These are phyloP conservation scores for Rauvolfia tetraphylla DNA, from an alignment of 257 asterid genomes.

Conservation along the genomic window DNA sequence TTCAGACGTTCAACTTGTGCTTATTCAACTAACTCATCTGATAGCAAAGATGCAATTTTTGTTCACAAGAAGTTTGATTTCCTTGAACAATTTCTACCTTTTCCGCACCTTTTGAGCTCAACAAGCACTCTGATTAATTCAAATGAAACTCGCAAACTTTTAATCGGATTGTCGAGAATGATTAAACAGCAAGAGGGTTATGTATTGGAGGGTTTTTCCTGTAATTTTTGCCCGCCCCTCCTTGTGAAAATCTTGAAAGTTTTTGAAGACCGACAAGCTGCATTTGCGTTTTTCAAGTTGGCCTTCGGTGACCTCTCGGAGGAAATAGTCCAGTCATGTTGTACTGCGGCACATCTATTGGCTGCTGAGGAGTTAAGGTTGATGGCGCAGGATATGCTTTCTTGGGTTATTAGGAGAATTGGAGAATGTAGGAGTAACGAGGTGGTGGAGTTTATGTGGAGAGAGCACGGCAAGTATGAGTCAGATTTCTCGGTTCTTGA, in stretches of 20 bases:
- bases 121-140: conserved; percentile 40
- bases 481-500: conserved; percentile 60
- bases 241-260: conserved; percentile 61
- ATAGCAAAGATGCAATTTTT: conserved; percentile 27
- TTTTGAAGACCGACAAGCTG: conserved; percentile 41
- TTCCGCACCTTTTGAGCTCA: conserved; percentile 21
- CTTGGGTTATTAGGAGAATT: conserved; percentile 55
- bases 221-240: conserved; percentile 44
- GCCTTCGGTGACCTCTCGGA: conserved; percentile 50
- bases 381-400: conserved; percentile 70
- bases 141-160: conserved; percentile 67
- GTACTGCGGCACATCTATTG: conserved; percentile 54
- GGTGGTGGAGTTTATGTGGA: conserved; percentile 53
- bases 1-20: background rate
- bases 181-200: conserved; percentile 41
- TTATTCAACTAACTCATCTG: conserved; percentile 19
- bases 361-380: conserved; percentile 44
- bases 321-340: conserved; percentile 41
- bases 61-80: conserved; percentile 40
- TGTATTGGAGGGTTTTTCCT: conserved; percentile 40
- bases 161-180: conserved; percentile 54
- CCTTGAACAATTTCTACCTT: conserved; percentile 66
- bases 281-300: conserved; percentile 74
- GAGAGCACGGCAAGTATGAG: conserved; percentile 31
- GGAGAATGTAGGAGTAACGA: conserved; percentile 65